These are phyloP conservation scores for Tricladium varicosporioides DNA, from an alignment of 2,329 filamentous ascomycete genomes.

Conservation along the genomic window DNA sequence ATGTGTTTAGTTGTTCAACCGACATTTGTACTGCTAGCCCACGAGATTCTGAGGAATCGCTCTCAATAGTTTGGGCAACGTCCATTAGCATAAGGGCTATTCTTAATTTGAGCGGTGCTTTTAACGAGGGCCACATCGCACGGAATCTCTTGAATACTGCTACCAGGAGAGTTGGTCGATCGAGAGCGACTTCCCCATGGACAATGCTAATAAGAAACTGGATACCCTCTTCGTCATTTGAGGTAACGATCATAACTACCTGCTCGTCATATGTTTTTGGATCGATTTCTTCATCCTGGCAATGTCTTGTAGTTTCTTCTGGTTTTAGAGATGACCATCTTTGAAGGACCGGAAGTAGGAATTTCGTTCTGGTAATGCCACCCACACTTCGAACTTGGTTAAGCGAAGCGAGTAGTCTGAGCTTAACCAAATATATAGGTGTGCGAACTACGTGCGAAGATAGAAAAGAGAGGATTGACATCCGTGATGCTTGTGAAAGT, in stretches of 20 bases:
- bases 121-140: conserved; percentile 71
- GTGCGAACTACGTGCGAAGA: conserved; percentile 69
- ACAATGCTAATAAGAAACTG: conserved; percentile 51
- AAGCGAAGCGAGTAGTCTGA: conserved; percentile 68
- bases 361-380: conserved; percentile 65
- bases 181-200: conserved; percentile 40
- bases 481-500: conserved; percentile 58
- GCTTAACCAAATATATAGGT: conserved; percentile 67
- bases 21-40: conserved; percentile 55
- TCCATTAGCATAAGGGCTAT: conserved; percentile 63
- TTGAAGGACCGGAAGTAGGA: conserved; percentile 72
- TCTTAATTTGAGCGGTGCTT: conserved; percentile 57
- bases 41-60: conserved; percentile 30
- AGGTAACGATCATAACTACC: conserved; percentile 50
- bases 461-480: conserved; percentile 68
- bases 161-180: conserved; percentile 52
- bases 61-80: conserved; percentile 47
- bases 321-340: conserved; percentile 62
- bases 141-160: conserved; percentile 68
- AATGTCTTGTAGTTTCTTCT: conserved; percentile 49
- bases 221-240: conserved; percentile 57
- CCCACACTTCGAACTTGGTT: conserved; percentile 72
- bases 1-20: conserved; percentile 68
- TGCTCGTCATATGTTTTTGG: conserved; percentile 48
- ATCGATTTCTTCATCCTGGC: conserved; percentile 47